A percentile compares a stretch with the other conserved stretches of the same genome.
Evolutionary conservation across 2,329 filamentous ascomycete genomes (phyloP).

Genomic region (Cryphonectria nitschkei): DNA sequence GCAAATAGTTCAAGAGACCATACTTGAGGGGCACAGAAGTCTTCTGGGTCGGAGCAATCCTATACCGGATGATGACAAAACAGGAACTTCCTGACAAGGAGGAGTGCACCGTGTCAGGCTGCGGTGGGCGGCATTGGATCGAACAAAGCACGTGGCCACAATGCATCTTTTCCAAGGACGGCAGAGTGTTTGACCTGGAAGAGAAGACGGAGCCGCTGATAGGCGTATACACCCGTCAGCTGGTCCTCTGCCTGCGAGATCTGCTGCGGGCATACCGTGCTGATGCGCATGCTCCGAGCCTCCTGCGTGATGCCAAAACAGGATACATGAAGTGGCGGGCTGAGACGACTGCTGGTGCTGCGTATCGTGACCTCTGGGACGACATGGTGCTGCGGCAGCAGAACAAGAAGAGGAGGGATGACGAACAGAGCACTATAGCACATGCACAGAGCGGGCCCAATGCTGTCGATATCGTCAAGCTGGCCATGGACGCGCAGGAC

Average conservation of each 20-base stretch:
- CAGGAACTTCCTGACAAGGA: slow-evolving; percentile 34
- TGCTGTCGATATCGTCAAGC: slow-evolving; percentile 29
- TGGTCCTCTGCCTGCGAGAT: slow-evolving; percentile 26
- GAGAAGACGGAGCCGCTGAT: slow-evolving; percentile 35
- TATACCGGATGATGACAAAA: slow-evolving; percentile 49
- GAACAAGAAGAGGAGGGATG: slow-evolving; percentile 16
- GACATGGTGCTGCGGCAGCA: slow-evolving; percentile 22
- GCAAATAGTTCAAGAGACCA: slow-evolving; percentile 35
- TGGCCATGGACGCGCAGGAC: background rate
- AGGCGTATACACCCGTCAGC: slow-evolving; percentile 24
- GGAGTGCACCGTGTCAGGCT: slow-evolving; percentile 33
- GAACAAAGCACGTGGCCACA: background rate
- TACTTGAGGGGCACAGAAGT: slow-evolving; percentile 46
- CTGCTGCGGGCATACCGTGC: slow-evolving; percentile 17
- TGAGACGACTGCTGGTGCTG: slow-evolving; percentile 10
- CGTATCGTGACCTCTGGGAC: slow-evolving; percentile 22
- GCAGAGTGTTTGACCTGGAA: background rate
- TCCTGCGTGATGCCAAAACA: background rate
- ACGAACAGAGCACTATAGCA: background rate
- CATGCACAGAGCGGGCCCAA: slow-evolving; percentile 29
- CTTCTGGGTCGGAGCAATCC: slow-evolving; percentile 42
- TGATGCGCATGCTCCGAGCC: background rate
- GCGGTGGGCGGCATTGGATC: slow-evolving; percentile 36
- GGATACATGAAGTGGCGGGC: slow-evolving; percentile 19
- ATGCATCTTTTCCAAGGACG: background rate